Base-by-base conservation (phyloP, 805 yeast species). In the Blastobotrys mokoenaii region DNA sequence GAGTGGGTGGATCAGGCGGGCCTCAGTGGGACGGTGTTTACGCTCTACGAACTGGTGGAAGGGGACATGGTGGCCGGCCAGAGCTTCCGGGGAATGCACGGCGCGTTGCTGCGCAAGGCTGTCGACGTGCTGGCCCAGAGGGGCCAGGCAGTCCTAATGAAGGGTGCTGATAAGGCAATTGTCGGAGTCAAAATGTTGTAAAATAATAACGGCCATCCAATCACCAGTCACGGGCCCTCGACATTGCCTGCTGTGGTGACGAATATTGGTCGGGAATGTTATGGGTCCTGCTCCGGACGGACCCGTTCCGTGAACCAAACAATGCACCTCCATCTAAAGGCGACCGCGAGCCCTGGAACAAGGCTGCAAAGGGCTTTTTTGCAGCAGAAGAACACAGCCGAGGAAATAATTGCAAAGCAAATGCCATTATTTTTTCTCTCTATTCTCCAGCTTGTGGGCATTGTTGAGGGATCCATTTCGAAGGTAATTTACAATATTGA, bases 1-100 rank as follows among this genome's bases (percentile, higher is more conserved):
- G 82, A 80, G 58, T 76, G 85, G 89, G 65, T 78, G n/a, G 89
- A 84, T 44, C 66, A 70, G 16, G 76, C 90, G 0, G 96, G 96
- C 0, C 95, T 87, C 57, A 67, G 73, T 44, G 84, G 85, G 4
- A 70, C 82, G 1, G 82, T 90, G 1, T 65, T 90, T 43, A 90
- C 97, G 0, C 62, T 88, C 12, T 88, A 84, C 61, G 97, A 90
- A 63, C 61, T 90, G 32, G 69, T 81, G 0, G 74, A 77, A 46
- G 82, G 84, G 44, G 90, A 83, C 38, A 62, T 74, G 44, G 74
- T 77, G 1, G 47, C 60, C 1, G 68, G 71, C 3, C 77, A 79
- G 55, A 82, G 75, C 38, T 80, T 89, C 53, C 71, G 71, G 45
- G 77, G 77, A 11, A 72, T 88, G 52, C 87, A 84, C 52, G 67